Evolutionary conservation across 768 basidiomycete genomes (phyloP).

Genomic region (Panus rudis): DNA sequence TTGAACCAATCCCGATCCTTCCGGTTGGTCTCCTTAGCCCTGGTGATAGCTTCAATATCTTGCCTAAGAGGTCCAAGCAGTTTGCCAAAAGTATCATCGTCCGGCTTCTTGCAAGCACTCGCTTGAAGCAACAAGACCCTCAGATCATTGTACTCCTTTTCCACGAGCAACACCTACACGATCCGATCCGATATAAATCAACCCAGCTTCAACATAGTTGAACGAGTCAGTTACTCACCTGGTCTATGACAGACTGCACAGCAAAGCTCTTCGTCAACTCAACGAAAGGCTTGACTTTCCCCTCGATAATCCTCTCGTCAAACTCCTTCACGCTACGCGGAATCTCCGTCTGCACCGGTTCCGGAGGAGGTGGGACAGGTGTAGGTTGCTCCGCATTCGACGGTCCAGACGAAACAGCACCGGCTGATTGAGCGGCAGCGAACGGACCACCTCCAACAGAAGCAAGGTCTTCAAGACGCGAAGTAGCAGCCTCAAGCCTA

Average conservation of each 20-base stretch:
- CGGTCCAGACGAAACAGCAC: slow-evolving; percentile 8
- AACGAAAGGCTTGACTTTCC: slow-evolving; percentile 67
- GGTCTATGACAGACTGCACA: slow-evolving; percentile 61
- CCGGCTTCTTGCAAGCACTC: slow-evolving; percentile 74
- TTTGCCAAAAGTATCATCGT: slow-evolving; percentile 40
- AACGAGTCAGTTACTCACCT: slow-evolving; percentile 46
- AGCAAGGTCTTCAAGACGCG: slow-evolving; percentile 87
- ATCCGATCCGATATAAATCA: not conserved
- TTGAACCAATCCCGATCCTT: slow-evolving; percentile 77
- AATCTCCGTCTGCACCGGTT: slow-evolving; percentile 31
- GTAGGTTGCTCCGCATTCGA: slow-evolving; percentile 7
- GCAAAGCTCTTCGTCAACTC: slow-evolving; percentile 67
- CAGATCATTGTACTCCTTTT: slow-evolving; percentile 60
- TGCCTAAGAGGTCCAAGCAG: slow-evolving; percentile 64
- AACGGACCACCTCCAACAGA: slow-evolving; percentile 30
- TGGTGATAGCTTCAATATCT: slow-evolving; percentile 69
- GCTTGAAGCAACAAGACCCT: slow-evolving; percentile 63
- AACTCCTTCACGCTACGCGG: slow-evolving; percentile 66
- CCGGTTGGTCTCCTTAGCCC: slow-evolving; percentile 74
- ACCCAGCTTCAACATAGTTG: not conserved
- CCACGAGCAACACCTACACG: slow-evolving; percentile 58
- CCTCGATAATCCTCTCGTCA: slow-evolving; percentile 65
- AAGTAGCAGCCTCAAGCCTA: slow-evolving; percentile 89
- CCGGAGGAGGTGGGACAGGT: slow-evolving; percentile 23
- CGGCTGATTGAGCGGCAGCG: slow-evolving; percentile 15